Percentiles rank a stretch among this genome's conserved stretches.
Conservation (phyloP, 106 monocot species). For the Iris macrosiphon region DNA sequence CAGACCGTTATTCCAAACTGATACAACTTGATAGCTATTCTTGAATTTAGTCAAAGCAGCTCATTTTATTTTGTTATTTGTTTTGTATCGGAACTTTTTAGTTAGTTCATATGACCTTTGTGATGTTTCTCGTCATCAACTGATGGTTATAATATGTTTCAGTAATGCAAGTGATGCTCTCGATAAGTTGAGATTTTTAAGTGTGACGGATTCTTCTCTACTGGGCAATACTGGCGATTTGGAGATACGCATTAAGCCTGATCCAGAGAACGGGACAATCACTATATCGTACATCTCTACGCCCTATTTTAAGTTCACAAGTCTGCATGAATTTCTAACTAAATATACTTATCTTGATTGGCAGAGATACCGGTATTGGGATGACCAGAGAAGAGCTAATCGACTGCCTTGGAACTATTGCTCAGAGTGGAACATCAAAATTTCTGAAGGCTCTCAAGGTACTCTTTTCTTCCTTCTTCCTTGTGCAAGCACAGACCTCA, state of each 20-base stretch:
- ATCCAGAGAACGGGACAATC: constrained; percentile 89
- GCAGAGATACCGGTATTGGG: constrained; percentile 94
- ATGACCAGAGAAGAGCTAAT: constrained; percentile 95
- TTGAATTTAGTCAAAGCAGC: neutral
- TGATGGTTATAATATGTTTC: constrained; percentile 14
- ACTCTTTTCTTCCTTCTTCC: neutral
- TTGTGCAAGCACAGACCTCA: no score
- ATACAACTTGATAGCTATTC: neutral
- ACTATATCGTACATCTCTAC: constrained; percentile 49
- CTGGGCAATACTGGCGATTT: constrained; percentile 70
- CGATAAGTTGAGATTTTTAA: constrained; percentile 91
- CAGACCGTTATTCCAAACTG: no score
- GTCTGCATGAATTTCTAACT: neutral
- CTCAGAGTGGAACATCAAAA: constrained; percentile 96
- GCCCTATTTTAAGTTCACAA: neutral
- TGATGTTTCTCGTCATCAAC: neutral
- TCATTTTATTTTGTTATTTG: no score
- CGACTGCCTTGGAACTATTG: constrained; percentile 98
- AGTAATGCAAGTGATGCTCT: constrained; percentile 99
- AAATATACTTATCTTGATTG: neutral
- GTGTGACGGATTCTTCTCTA: constrained; percentile 85
- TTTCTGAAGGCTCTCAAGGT: constrained; percentile 95
- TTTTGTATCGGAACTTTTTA: neutral
- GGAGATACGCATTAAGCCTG: constrained; percentile 91
- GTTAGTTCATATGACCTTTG: neutral